Percentiles rank a stretch among this genome's conserved stretches.
phyloP scores from a whole-genome alignment of 164 flowering plant genomes.

The Vitis rotundifolia region DNA sequence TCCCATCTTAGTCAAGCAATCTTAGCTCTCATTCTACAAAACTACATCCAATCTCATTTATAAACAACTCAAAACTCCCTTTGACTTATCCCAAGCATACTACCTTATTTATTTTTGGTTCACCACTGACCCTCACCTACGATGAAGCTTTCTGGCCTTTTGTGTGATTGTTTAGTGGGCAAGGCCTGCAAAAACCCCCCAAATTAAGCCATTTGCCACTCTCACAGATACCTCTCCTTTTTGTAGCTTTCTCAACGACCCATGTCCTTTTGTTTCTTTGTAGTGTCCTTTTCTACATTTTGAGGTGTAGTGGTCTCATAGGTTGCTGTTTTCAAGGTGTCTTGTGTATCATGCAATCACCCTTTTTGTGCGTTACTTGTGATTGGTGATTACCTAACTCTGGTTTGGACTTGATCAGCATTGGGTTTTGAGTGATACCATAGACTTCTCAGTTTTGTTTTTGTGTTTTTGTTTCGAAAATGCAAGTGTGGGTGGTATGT shows the following conservation, averaged over 20 bases:
- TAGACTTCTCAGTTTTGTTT: too few relatives aligned
- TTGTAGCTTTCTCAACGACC: slow-evolving; percentile 10
- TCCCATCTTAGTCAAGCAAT: slow-evolving; percentile 41
- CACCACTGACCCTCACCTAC: neutral
- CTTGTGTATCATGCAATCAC: neutral
- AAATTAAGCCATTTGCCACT: slow-evolving; percentile 48
- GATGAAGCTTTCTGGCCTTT: neutral
- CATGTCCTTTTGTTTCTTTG: neutral
- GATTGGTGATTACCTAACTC: neutral
- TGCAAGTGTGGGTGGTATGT: too few relatives aligned
- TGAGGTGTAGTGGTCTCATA: too few relatives aligned
- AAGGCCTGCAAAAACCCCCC: slow-evolving; percentile 40
- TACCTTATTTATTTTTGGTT: neutral
- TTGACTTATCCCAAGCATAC: neutral
- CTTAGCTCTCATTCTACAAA: too few relatives aligned
- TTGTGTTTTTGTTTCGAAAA: too few relatives aligned
- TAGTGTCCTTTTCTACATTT: too few relatives aligned
- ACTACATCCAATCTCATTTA: too few relatives aligned
- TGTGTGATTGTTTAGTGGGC: slow-evolving; percentile 14
- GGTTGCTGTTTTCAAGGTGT: too few relatives aligned
- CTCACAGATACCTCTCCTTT: neutral
- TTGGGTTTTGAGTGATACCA: too few relatives aligned
- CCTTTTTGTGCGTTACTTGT: too few relatives aligned
- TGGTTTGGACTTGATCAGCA: too few relatives aligned
- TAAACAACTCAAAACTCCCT: neutral